These are phyloP conservation scores for Termitomyces heimii DNA, from an alignment of 768 basidiomycete species.

Conservation along the genomic window DNA sequence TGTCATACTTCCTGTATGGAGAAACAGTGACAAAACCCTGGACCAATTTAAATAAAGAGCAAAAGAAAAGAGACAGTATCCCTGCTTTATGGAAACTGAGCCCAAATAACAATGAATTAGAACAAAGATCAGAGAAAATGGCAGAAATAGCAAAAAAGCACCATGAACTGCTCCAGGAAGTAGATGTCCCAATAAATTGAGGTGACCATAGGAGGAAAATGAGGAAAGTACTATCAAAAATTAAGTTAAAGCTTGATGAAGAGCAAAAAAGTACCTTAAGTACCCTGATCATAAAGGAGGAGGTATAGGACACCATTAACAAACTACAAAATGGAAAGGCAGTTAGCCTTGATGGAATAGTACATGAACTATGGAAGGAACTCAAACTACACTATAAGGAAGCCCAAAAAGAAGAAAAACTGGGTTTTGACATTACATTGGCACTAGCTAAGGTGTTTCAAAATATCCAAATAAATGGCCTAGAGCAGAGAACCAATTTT, in stretches of 20 bases:
- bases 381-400: background rate
- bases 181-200: background rate
- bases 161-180: conserved; percentile 1
- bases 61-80: conserved; percentile 11
- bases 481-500: conserved; percentile 12
- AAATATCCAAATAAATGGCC: conserved; percentile 23
- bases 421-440: conserved; percentile 10
- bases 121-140: background rate
- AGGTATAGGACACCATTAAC: conserved; percentile 5
- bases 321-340: conserved; percentile 11
- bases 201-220: background rate
- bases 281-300: background rate
- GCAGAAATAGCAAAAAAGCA: background rate
- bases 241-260: background rate
- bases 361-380: conserved; percentile 21
- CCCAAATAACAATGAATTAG: background rate
- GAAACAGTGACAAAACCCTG: conserved; percentile 9
- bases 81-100: background rate
- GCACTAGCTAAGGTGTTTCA: conserved; percentile 13
- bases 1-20: background rate
- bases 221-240: background rate
- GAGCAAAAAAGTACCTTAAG: background rate
- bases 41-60: conserved; percentile 4
- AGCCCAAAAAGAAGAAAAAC: background rate
- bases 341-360: conserved; percentile 12